Conservation (phyloP, 176 grass and related monocot species). For the Avena insularis region DNA sequence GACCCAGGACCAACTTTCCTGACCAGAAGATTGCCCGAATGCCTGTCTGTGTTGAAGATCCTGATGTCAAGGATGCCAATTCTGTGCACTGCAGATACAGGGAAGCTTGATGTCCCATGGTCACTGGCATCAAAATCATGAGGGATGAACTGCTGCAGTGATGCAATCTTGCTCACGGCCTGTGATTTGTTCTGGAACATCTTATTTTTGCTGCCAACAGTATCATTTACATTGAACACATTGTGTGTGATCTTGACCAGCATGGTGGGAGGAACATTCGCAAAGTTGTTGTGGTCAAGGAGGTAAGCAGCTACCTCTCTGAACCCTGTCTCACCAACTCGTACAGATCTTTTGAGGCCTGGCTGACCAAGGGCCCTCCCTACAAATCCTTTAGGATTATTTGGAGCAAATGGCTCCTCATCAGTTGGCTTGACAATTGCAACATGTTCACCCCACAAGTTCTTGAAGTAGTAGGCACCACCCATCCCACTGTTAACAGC, state of each 20-base stretch:
- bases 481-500: slow-evolving; percentile 83
- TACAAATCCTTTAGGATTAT: slow-evolving; percentile 95
- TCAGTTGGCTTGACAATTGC: slow-evolving; percentile 98
- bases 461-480: slow-evolving; percentile 93
- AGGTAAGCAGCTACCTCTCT: slow-evolving; percentile 93
- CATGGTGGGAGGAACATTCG: slow-evolving; percentile 88
- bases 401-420: slow-evolving; percentile 96
- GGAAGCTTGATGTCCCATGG: slow-evolving; percentile 88
- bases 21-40: slow-evolving; percentile 89
- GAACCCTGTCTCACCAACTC: slow-evolving; percentile 90
- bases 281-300: slow-evolving; percentile 71
- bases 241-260: slow-evolving; percentile 92
- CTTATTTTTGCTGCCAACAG: slow-evolving; percentile 54
- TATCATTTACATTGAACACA: slow-evolving; percentile 82
- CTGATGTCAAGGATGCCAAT: slow-evolving; percentile 95
- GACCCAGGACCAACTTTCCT: slow-evolving; percentile 59
- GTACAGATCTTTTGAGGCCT: slow-evolving; percentile 91
- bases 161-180: slow-evolving; percentile 90
- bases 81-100: slow-evolving; percentile 87
- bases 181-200: slow-evolving; percentile 45
- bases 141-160: slow-evolving; percentile 83
- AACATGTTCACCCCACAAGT: slow-evolving; percentile 70
- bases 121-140: slow-evolving; percentile 98
- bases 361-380: slow-evolving; percentile 83
- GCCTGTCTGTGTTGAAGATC: slow-evolving; percentile 97